Evolutionary conservation across 257 asterid species (phyloP), one percentile per base, ranked within the genome.

Genomic region (Leptodermis oblonga): DNA sequence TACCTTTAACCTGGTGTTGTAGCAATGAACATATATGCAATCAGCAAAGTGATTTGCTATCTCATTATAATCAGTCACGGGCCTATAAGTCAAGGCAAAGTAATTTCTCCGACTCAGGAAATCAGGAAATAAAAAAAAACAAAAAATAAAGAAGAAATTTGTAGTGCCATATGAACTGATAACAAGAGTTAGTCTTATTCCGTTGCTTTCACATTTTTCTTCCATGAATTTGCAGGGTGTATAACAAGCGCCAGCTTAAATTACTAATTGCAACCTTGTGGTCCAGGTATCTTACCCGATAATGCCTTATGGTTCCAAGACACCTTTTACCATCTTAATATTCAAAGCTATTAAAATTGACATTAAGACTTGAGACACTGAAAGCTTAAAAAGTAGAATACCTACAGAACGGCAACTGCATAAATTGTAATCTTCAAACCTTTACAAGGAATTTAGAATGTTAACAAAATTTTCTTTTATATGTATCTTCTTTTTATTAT

Each of bases 41-140:
- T 93, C 91, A 54, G 89, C 90, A 85, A 93, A 88, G 81, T 90
- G 97, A 75, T 83, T 64, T 45, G 99, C 78, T 70, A 93, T 82
- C 89, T 90, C 97, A 73, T 90, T 85, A 76, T 82, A 83, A 73
- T 93, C 96, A 25, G 81, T 79, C 81, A 90, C 70, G 49, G 89
- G 88, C 94, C 99, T 93, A 88, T 73, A 66, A 74, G 73, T 63
- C 69, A 70, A 22, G 39, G 45, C 13, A 62, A 30, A 52, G 68
- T 73, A 62, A 73, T 42, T 45, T 52, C 74, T 65, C 37, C 28
- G 53, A 54, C 64, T 28, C 18, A 39, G 30, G 60, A 42, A 56
- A 68, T 49, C 45, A 63, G 69, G 31, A 59, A 37, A 56, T 9
- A 28, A 14, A 23, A 8, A 54, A 8, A 5, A 28, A 1, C 14